Conservation (phyloP, 352 stramenopile genomes). For the Globisporangium splendens region DNA sequence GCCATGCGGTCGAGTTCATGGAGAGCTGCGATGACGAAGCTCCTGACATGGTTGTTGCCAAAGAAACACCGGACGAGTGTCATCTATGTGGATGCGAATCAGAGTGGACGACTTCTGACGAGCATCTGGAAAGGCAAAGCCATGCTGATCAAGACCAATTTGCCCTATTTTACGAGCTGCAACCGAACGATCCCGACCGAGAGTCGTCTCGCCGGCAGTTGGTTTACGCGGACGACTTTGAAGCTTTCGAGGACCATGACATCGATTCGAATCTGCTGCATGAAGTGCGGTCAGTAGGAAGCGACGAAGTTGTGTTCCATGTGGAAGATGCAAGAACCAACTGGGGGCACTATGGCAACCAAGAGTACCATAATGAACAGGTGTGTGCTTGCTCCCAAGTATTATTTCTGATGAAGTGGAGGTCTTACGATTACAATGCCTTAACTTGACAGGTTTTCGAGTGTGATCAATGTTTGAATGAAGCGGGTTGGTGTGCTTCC, state of each 20-base stretch:
- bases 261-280: not conserved
- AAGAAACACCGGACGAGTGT: too few relatives aligned
- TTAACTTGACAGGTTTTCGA: not conserved
- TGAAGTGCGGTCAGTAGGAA: not conserved
- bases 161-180: too few relatives aligned
- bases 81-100: too few relatives aligned
- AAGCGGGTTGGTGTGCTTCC: not conserved
- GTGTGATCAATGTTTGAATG: not conserved
- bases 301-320: slow-evolving; percentile 7
- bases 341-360: slow-evolving; percentile 1
- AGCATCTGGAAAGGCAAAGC: too few relatives aligned
- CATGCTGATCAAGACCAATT: too few relatives aligned
- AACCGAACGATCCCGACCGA: too few relatives aligned
- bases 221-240: too few relatives aligned
- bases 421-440: not conserved
- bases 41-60: too few relatives aligned
- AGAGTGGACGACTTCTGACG: too few relatives aligned
- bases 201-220: too few relatives aligned
- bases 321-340: slow-evolving; percentile 16
- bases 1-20: too few relatives aligned
- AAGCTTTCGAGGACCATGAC: not conserved
- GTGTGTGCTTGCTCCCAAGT: not conserved
- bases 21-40: too few relatives aligned
- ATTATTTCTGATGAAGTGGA: not conserved
- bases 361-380: not conserved